A percentile compares a stretch with the other conserved stretches of the same genome.
These are phyloP conservation scores for Candida ficus DNA, from an alignment of 805 yeast genomes.

Conservation along the genomic window DNA sequence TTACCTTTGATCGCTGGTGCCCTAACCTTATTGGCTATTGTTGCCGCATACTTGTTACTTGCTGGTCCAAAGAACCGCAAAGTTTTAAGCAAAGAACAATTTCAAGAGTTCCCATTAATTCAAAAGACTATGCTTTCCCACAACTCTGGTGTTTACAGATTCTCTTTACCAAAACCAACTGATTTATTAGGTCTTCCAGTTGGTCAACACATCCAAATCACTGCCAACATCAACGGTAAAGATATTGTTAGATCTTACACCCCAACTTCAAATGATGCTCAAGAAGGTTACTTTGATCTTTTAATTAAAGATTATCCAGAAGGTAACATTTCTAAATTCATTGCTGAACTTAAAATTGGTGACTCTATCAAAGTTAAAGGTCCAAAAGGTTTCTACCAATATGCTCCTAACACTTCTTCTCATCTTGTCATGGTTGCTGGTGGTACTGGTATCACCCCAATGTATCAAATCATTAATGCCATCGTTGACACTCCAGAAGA, in stretches of 20 bases:
- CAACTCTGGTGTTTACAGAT: conserved; percentile 79
- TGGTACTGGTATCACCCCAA: conserved; percentile 95
- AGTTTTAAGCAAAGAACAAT: conserved; percentile 60
- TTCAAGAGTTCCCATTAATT: conserved; percentile 74
- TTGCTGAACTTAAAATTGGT: conserved; percentile 71
- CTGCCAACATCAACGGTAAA: conserved; percentile 71
- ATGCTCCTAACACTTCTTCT: conserved; percentile 71
- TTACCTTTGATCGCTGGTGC: conserved; percentile 9
- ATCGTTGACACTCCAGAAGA: conserved; percentile 74
- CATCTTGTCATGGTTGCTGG: conserved; percentile 90
- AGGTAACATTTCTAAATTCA: conserved; percentile 76
- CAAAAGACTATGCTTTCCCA: conserved; percentile 72
- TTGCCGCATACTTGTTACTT: conserved; percentile 9
- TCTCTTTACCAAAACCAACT: conserved; percentile 69
- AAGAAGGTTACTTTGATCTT: conserved; percentile 77
- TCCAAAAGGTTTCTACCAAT: conserved; percentile 85
- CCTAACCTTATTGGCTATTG: conserved; percentile 12
- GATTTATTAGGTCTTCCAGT: conserved; percentile 84
- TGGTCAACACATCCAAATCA: conserved; percentile 88
- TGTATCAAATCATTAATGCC: conserved; percentile 87
- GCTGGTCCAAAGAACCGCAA: conserved; percentile 11
- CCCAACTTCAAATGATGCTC: conserved; percentile 78
- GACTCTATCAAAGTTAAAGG: conserved; percentile 77
- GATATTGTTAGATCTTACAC: conserved; percentile 85
- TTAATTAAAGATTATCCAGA: conserved; percentile 80